Conservation (phyloP, 2,329 filamentous ascomycete genomes). For the Aureobasidium vineae region DNA sequence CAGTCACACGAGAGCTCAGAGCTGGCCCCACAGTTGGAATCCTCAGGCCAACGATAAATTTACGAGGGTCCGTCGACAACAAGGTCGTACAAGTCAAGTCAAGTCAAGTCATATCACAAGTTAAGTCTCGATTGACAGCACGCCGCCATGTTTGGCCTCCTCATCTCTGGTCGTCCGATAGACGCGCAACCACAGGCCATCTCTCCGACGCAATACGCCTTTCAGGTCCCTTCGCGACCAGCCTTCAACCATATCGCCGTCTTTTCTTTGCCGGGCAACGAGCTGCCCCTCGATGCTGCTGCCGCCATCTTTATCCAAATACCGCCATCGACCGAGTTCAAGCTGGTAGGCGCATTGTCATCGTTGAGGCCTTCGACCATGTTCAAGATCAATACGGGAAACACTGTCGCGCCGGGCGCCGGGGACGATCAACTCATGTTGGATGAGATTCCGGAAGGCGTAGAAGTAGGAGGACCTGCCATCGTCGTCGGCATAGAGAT, state of each 20-base stretch:
- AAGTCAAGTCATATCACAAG: not conserved
- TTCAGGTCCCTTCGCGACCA: conserved; percentile 61
- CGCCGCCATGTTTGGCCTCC: conserved; percentile 58
- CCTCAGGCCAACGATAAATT: conserved; percentile 10
- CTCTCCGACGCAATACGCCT: conserved; percentile 62
- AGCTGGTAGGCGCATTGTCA: conserved; percentile 83
- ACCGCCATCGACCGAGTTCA: conserved; percentile 63
- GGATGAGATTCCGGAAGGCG: conserved; percentile 37
- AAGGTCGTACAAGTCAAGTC: not conserved
- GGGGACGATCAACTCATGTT: conserved; percentile 53
- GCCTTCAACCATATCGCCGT: conserved; percentile 74
- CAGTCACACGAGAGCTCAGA: conserved; percentile 11
- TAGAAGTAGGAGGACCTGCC: conserved; percentile 35
- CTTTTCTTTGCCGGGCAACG: conserved; percentile 77
- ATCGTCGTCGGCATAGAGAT: conserved; percentile 79
- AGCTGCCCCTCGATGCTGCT: conserved; percentile 71
- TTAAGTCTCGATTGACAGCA: not conserved
- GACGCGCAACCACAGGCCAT: conserved; percentile 57
- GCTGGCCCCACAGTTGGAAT: conserved; percentile 13
- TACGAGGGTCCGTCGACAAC: not conserved
- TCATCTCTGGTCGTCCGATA: conserved; percentile 60
- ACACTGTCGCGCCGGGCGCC: conserved; percentile 42
- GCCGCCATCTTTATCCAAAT: conserved; percentile 87
- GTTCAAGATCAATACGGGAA: conserved; percentile 64
- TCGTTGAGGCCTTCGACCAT: conserved; percentile 89